Evolutionary conservation across 176 grass and related monocot genomes (phyloP).

Genomic region (Cenchrus fungigraminus): DNA sequence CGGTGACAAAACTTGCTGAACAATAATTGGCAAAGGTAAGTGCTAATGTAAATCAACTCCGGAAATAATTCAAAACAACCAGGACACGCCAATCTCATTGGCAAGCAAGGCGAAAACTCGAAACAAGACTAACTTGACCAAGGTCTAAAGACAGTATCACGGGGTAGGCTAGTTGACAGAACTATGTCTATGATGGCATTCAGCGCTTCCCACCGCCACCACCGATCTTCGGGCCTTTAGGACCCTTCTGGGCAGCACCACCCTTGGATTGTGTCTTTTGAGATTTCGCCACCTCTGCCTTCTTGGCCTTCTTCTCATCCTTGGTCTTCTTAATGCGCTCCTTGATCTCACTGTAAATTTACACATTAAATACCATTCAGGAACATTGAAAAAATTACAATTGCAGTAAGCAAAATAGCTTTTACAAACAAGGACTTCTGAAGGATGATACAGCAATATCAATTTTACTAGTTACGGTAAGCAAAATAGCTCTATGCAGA

Average conservation of each 20-base stretch:
- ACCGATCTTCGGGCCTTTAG: slow-evolving; percentile 58
- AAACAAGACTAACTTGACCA: slow-evolving; percentile 28
- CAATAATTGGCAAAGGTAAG: neutral
- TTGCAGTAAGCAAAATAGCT: neutral
- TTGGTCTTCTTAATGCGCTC: slow-evolving; percentile 76
- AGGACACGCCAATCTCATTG: slow-evolving; percentile 7
- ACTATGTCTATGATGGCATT: slow-evolving; percentile 25
- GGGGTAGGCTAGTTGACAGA: slow-evolving; percentile 33
- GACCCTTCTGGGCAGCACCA: slow-evolving; percentile 40
- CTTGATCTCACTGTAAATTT: slow-evolving; percentile 61
- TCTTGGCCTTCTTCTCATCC: slow-evolving; percentile 73
- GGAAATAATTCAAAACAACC: slow-evolving; percentile 14
- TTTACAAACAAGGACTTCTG: neutral
- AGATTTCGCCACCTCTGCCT: slow-evolving; percentile 56
- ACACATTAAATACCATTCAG: neutral
- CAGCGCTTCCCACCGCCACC: slow-evolving; percentile 64
- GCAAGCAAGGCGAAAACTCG: slow-evolving; percentile 25
- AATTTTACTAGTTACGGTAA: no score
- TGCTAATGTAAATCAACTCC: slow-evolving; percentile 34
- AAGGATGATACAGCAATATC: no score
- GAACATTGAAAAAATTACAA: neutral
- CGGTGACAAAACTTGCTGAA: neutral
- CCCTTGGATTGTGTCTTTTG: slow-evolving; percentile 67
- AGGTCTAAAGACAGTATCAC: slow-evolving; percentile 28
- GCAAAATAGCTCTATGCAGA: neutral